These are phyloP conservation scores for Phytophthora melonis DNA, from an alignment of 352 stramenopile genomes.

Conservation along the genomic window DNA sequence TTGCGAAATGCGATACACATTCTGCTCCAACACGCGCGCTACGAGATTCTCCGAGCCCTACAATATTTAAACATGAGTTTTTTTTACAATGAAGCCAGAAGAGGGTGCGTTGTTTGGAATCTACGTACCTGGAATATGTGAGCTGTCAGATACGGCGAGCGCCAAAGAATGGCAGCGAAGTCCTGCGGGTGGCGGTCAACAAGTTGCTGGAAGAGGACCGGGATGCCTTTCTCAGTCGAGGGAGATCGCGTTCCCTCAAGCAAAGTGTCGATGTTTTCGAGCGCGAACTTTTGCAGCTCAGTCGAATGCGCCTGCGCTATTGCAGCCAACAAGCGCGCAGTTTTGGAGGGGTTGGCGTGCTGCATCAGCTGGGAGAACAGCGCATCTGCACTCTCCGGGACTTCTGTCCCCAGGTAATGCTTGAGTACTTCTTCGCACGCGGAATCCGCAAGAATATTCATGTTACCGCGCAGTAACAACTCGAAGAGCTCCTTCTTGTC, in stretches of 20 bases:
- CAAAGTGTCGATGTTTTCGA: constrained; percentile 61
- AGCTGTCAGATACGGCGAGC: constrained; percentile 66
- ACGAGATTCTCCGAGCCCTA: constrained; percentile 67
- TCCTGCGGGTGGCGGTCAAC: constrained; percentile 65
- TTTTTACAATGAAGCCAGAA: neutral
- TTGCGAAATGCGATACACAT: constrained; percentile 72
- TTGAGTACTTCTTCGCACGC: constrained; percentile 47
- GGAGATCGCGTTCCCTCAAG: constrained; percentile 36
- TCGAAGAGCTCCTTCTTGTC: constrained; percentile 56
- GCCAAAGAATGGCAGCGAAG: constrained; percentile 68
- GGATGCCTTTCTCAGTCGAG: constrained; percentile 5
- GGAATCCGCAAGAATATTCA: constrained; percentile 34
- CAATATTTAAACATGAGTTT: neutral
- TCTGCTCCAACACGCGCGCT: constrained; percentile 75
- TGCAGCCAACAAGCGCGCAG: constrained; percentile 37
- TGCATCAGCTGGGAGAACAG: constrained; percentile 57
- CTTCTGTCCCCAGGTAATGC: constrained; percentile 44
- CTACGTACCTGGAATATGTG: constrained; percentile 72
- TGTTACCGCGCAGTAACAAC: constrained; percentile 45
- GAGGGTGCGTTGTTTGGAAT: too few relatives aligned
- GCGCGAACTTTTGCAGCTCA: constrained; percentile 57
- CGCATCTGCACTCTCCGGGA: constrained; percentile 23
- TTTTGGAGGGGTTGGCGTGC: constrained; percentile 33
- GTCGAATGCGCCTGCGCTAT: constrained; percentile 38
- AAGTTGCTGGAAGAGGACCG: constrained; percentile 60